Percentiles rank a stretch among this genome's conserved stretches.
Conservation (phyloP, 2,329 filamentous ascomycete genomes). For the Diplodia mutila region DNA sequence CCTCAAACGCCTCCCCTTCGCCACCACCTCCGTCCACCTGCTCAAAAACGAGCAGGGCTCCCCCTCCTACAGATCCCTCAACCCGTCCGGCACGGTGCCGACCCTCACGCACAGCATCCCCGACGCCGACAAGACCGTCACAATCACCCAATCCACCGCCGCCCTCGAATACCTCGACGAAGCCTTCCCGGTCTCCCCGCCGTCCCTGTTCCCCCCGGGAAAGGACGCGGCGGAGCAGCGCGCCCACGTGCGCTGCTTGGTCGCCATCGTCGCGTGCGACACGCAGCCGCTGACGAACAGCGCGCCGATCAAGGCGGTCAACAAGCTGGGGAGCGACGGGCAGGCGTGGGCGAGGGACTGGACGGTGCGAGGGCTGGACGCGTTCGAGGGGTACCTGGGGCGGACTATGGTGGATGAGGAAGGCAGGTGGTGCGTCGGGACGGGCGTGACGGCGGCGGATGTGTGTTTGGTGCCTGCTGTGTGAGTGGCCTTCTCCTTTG, state of each 20-base stretch:
- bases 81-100: slow-evolving; percentile 47
- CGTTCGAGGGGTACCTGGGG: slow-evolving; percentile 56
- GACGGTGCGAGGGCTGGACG: slow-evolving; percentile 57
- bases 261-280: slow-evolving; percentile 60
- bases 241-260: slow-evolving; percentile 58
- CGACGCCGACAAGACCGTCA: slow-evolving; percentile 39
- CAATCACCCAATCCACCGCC: slow-evolving; percentile 54
- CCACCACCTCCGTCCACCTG: slow-evolving; percentile 56
- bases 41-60: slow-evolving; percentile 57
- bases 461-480: slow-evolving; percentile 61
- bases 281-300: slow-evolving; percentile 65
- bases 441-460: slow-evolving; percentile 62
- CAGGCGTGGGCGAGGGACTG: slow-evolving; percentile 58
- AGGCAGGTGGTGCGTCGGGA: slow-evolving; percentile 60
- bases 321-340: slow-evolving; percentile 48
- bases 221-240: slow-evolving; percentile 45
- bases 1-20: slow-evolving; percentile 52
- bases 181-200: slow-evolving; percentile 43
- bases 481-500: slow-evolving; percentile 32
- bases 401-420: slow-evolving; percentile 34
- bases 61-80: slow-evolving; percentile 51
- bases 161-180: slow-evolving; percentile 68
- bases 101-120: slow-evolving; percentile 40
- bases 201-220: slow-evolving; percentile 52
- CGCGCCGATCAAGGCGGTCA: slow-evolving; percentile 56